Evolutionary conservation across 768 basidiomycete genomes (phyloP), one percentile per base, ranked within the genome.

Genomic region (Leccinum barrowsii): DNA sequence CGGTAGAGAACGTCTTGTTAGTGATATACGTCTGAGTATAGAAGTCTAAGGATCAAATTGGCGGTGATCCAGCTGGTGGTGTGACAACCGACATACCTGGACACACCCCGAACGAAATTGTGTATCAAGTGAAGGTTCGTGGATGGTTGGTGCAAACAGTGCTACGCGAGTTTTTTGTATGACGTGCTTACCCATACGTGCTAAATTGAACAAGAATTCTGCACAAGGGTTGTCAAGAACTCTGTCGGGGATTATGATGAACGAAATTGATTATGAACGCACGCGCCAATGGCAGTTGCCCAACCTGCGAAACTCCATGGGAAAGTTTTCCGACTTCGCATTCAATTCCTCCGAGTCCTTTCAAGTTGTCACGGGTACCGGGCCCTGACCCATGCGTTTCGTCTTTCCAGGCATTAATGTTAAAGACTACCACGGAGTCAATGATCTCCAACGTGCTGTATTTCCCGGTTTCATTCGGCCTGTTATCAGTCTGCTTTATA

Each of bases 51-150:
- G 37, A 7, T 3, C n/a, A 3, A 34, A 19, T 54, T 5, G 7
- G 58, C 28, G 10, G 15, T 34, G 28, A 26, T 54, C 12, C 42
- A 44, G 12, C 15, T 11, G 2, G 30, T 28, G 15, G 12, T 3
- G 26, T 17, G 15, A 37, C 17, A 37, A 34, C 19, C 10, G 8
- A 4, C 46, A 48, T 57, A 72, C 76, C 76, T 74, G 78, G 77
- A 58, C 78, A 78, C 50, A 76, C 77, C 19, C 77, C 78, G 28
- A 76, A 79, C 3, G 74, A 73, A 30, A 73, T 68, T 8, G 73
- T 60, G 53, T 76, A 75, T 48, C 77, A 75, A 61, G 56, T 17
- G 17, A 17, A 37, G 7, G 17, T 7, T 37, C 37, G 17, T 15
- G 7, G 17, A 17, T 37, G 37, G 37, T 17, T 37, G 35, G 37